phyloP scores from a whole-genome alignment of 73 alveolate genomes.

The Paramecium primaurelia region DNA sequence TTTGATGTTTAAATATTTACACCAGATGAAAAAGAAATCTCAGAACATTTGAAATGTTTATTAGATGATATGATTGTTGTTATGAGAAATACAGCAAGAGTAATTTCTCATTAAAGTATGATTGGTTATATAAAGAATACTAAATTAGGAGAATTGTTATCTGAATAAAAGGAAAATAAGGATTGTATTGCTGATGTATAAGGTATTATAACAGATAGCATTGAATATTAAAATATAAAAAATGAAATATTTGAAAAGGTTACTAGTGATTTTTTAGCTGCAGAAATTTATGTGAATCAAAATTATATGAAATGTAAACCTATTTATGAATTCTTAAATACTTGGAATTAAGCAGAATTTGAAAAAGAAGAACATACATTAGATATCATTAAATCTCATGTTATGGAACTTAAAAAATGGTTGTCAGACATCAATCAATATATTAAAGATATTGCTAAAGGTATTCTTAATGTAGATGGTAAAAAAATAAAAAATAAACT shows the following conservation, averaged over 20 bases:
- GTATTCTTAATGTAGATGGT: conserved; percentile 75
- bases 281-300: conserved; percentile 64
- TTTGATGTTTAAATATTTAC: conserved; percentile 72
- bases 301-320: conserved; percentile 79
- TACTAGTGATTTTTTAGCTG: conserved; percentile 70
- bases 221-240: conserved; percentile 61
- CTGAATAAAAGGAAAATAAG: conserved; percentile 7
- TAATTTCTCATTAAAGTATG: conserved; percentile 67
- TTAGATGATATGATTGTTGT: conserved; percentile 73
- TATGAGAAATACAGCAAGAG: conserved; percentile 66
- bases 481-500: conserved; percentile 75
- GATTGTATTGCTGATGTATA: conserved; percentile 65
- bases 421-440: conserved; percentile 62
- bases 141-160: conserved; percentile 52
- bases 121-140: conserved; percentile 68
- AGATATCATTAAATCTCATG: conserved; percentile 63
- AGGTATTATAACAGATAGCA: conserved; percentile 70
- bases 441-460: conserved; percentile 63
- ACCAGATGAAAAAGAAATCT: conserved; percentile 84
- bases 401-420: conserved; percentile 75
- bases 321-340: conserved; percentile 69
- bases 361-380: conserved; percentile 66
- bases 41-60: conserved; percentile 66
- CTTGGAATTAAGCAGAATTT: conserved; percentile 75
- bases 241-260: conserved; percentile 71